Evolutionary conservation across 768 basidiomycete species (phyloP), one percentile per base, ranked within the genome.

Genomic region (Trametes gibbosa): DNA sequence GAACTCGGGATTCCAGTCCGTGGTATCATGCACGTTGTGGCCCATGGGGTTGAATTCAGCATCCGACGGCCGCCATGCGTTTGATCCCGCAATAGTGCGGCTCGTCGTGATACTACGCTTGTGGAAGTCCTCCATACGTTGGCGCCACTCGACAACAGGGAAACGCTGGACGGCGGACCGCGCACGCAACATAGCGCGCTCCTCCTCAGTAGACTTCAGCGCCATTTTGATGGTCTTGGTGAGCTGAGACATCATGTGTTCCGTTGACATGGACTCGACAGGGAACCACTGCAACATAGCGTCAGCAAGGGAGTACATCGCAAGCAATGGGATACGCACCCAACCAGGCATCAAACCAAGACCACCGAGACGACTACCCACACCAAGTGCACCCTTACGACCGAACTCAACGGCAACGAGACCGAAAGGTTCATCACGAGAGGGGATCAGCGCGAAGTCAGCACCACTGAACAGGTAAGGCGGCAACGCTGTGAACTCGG

Each of bases 141-240:
- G 94, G 68, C 95, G 90, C 95, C 95, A 97, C 76, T 97, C 94
- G 25, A 97, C 90, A 56, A 97, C 95, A 5, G 95, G 95, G 89
- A 97, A 97, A 68, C 95, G 91, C 69, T 96, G 95, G 3, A 97
- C 83, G 17, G 94, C 95, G 16, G 95, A 96, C 42, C 95, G 85
- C 43, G 95, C 95, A 69, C 94, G 91, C 24, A 97, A 82, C 66
- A 96, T 86, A 9, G 94, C 92, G 54, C 95, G 88, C 66, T 96
- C 95, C 72, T 95, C 89, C 66, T 92, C 84, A 0, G 87, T 85
- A 10, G 95, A 95, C 74, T 90, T 95, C 62, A 97, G 76, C 5
- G 95, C 95, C 76, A 95, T 80, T 72, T 96, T 96, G 78, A 97
- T 88, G 9, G 95, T 96, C 76, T 96, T 96, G 7, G 90, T 88